Conservation (phyloP, 164 flowering plant species). For the Macadamia tetraphylla region DNA sequence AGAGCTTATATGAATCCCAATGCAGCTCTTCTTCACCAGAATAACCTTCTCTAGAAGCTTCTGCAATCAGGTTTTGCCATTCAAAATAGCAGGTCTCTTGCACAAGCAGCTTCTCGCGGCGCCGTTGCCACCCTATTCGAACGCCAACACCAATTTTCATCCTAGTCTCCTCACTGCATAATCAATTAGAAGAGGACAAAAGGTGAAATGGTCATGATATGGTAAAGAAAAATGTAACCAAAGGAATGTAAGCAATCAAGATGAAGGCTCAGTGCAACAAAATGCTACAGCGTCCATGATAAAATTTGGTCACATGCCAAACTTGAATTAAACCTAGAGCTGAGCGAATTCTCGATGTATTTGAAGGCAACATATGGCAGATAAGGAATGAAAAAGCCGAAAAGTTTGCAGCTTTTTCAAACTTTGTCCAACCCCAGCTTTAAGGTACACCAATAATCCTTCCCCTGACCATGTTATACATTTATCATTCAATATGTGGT, state of each 20-base stretch:
- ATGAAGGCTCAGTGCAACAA: not conserved
- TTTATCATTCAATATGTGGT: too few relatives aligned
- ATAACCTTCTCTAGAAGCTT: constrained; percentile 66
- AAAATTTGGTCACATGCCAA: too few relatives aligned
- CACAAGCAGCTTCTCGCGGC: constrained; percentile 49
- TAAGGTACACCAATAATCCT: too few relatives aligned
- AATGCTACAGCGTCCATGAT: not conserved
- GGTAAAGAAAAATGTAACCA: not conserved
- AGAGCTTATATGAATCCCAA: constrained; percentile 73
- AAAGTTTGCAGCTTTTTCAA: too few relatives aligned
- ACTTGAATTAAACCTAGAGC: too few relatives aligned
- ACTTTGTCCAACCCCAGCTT: too few relatives aligned
- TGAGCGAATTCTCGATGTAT: too few relatives aligned
- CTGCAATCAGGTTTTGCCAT: constrained; percentile 87
- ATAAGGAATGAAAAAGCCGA: too few relatives aligned
- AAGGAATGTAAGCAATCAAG: not conserved
- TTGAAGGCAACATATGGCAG: too few relatives aligned
- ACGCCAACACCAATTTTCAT: constrained; percentile 74
- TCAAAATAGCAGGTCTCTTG: constrained; percentile 70
- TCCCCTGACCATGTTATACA: too few relatives aligned
- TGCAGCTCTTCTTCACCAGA: constrained; percentile 65
- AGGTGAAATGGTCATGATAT: not conserved
- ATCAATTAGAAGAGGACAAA: constrained; percentile 4
- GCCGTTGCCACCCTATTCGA: constrained; percentile 69
- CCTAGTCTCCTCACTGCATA: constrained; percentile 70